These are phyloP conservation scores for Colletotrichum salicis DNA, from an alignment of 2,329 filamentous ascomycete species.

Conservation along the genomic window DNA sequence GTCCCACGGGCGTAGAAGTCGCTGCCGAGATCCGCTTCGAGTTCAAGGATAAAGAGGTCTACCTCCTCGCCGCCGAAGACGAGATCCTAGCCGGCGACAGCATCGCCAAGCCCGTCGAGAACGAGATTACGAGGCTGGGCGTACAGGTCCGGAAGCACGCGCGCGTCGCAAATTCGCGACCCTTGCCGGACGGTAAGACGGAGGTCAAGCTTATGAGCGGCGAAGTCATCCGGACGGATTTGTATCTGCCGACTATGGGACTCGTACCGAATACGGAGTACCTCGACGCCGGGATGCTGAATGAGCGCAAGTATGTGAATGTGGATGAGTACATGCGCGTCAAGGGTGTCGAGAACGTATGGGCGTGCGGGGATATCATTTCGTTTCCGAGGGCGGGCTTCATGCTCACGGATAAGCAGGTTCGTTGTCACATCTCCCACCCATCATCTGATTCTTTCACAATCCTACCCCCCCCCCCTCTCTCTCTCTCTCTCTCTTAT, in stretches of 20 bases:
- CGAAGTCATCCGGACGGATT: slow-evolving; percentile 60
- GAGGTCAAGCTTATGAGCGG: slow-evolving; percentile 59
- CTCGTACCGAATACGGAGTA: slow-evolving; percentile 65
- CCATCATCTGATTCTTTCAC: neutral
- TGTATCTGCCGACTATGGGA: slow-evolving; percentile 68
- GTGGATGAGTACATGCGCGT: slow-evolving; percentile 64
- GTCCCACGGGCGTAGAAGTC: slow-evolving; percentile 65
- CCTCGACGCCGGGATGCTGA: slow-evolving; percentile 57
- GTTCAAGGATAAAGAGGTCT: slow-evolving; percentile 60
- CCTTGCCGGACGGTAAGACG: slow-evolving; percentile 55
- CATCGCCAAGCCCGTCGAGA: slow-evolving; percentile 52
- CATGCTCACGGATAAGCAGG: slow-evolving; percentile 68
- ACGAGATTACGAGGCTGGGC: slow-evolving; percentile 63
- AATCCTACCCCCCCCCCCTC: no score
- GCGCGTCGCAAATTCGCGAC: slow-evolving; percentile 50
- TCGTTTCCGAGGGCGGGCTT: slow-evolving; percentile 65
- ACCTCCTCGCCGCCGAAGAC: slow-evolving; percentile 56
- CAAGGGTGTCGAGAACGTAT: slow-evolving; percentile 55
- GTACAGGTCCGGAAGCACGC: slow-evolving; percentile 59
- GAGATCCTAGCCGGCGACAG: slow-evolving; percentile 57
- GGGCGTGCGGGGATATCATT: slow-evolving; percentile 66
- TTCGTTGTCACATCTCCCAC: slow-evolving; percentile 38
- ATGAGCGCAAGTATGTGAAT: slow-evolving; percentile 55
- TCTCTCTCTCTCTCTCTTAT: no score
- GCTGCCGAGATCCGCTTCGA: slow-evolving; percentile 65